Base-by-base conservation (phyloP, 139 green algal genomes). In the Chlamydomonas incerta region DNA sequence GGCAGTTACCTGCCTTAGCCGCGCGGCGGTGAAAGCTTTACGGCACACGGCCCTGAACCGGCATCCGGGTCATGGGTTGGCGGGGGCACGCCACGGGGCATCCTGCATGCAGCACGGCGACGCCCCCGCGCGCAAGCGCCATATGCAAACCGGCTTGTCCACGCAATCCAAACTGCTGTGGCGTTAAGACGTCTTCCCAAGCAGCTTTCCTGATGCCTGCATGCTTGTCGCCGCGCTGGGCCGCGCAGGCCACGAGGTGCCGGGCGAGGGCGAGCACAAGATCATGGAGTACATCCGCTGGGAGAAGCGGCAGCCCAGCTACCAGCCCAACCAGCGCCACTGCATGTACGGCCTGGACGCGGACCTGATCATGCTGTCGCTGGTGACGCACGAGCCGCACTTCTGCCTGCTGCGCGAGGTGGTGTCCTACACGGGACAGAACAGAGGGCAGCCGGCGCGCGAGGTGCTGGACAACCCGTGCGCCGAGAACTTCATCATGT, bases 211-310 rank as follows among this genome's bases (percentile, higher is more conserved):
- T 8, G 41, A 50, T 5, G 41, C 41, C 41, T 50, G 41, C 41
- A 50, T 8, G 41, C 41, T 50, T 5, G 41, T 8, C 41, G 41
- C 5, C 41, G 41, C n/a, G 41, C 41, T 50, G 5, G 5, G 41
- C 41, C 41, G 26, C 31, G 17, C 89, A 94, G 95, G 95, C 11
- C 96, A 98, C 86, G 95, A 98, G 58, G 96, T 99, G 50, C 96
- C 96, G 17, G 97, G 97, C 14, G 97, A 99, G 90, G 97, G 96
- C 6, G 97, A 99, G 92, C 97, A 99, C 94, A 99, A 99, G 90
- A 97, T 99, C 89, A 98, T 99, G 97, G 97, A 99, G 90, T 97
- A 98, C 93, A 97, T 99, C 29, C 92, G 97, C 29, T 95, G 90
- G 91, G 89, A 95, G 83, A 95, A 95, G 87, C 73, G 85, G n/a